Evolutionary conservation across 2,329 filamentous ascomycete species (phyloP).

Genomic region (Zasmidium cellare): DNA sequence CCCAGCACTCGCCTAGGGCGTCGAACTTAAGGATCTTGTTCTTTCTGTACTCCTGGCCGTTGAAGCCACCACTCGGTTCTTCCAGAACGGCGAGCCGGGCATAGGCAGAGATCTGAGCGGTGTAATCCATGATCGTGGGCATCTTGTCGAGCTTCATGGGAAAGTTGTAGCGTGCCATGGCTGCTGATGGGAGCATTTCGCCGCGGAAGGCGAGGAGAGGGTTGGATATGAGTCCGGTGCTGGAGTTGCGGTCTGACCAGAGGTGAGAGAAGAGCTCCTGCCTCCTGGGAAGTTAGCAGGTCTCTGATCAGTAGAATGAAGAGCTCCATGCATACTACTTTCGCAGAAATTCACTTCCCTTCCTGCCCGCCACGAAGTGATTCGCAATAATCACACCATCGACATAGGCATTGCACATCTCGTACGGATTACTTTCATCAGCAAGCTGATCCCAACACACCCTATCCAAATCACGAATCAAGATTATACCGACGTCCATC

Average conservation of each 20-base stretch:
- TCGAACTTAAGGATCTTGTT: conserved; percentile 13
- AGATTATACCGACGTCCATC: conserved; percentile 43
- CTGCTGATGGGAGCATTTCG: background rate
- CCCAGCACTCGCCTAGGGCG: conserved; percentile 9
- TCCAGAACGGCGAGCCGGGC: conserved; percentile 10
- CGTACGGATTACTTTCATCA: conserved; percentile 38
- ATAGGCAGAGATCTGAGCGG: conserved; percentile 11
- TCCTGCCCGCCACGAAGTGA: conserved; percentile 46
- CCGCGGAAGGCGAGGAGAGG: conserved; percentile 6
- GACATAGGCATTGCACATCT: conserved; percentile 30
- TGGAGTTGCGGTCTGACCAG: conserved; percentile 9
- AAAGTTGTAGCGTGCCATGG: background rate
- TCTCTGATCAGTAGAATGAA: too few relatives aligned
- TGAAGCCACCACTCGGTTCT: conserved; percentile 9
- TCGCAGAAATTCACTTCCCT: conserved; percentile 40
- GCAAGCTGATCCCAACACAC: conserved; percentile 41
- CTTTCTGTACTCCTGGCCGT: conserved; percentile 11
- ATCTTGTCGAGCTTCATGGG: background rate
- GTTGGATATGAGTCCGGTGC: conserved; percentile 7
- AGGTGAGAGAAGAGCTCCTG: conserved; percentile 20
- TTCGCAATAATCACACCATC: conserved; percentile 38
- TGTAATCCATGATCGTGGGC: conserved; percentile 10
- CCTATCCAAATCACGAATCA: conserved; percentile 39
- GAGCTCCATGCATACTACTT: background rate
- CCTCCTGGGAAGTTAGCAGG: too few relatives aligned